These are phyloP conservation scores for Colletotrichum truncatum DNA, from an alignment of 2,329 filamentous ascomycete genomes.

Conservation along the genomic window DNA sequence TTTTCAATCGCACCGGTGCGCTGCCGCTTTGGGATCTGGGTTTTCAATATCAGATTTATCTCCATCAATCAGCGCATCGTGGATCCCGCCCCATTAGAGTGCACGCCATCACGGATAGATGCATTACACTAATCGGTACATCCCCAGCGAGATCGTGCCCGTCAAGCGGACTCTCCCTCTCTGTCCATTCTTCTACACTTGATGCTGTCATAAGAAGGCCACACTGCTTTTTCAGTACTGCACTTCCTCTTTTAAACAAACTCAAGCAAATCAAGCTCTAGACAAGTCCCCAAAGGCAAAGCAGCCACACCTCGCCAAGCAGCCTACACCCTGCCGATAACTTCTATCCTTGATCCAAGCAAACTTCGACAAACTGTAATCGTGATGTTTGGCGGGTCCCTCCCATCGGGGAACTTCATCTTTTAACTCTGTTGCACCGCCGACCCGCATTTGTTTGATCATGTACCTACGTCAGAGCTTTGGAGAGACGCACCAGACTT, in stretches of 20 bases:
- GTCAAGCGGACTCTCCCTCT: not conserved
- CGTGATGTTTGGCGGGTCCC: constrained; percentile 11
- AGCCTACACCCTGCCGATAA: not conserved
- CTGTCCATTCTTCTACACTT: not conserved
- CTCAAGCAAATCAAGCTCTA: not conserved
- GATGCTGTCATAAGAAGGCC: not conserved
- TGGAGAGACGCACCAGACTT: not conserved
- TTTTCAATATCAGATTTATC: not conserved
- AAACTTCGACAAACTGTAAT: not conserved
- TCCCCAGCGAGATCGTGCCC: not conserved
- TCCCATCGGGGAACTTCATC: not conserved
- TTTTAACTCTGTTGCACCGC: not conserved
- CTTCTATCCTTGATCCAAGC: not conserved
- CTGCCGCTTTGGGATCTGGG: not conserved
- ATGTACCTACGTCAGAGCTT: constrained; percentile 10
- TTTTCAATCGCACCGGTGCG: not conserved
- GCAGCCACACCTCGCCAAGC: not conserved
- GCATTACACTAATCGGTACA: constrained; percentile 17
- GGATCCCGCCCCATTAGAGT: not conserved
- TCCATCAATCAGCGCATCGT: not conserved
- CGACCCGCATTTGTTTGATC: not conserved
- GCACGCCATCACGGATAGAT: not conserved
- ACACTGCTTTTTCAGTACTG: not conserved
- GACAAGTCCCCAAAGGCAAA: not conserved
- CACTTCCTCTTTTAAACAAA: not conserved